Conservation (phyloP, 176 grass and related monocot species). For the Triticum dicoccoides region DNA sequence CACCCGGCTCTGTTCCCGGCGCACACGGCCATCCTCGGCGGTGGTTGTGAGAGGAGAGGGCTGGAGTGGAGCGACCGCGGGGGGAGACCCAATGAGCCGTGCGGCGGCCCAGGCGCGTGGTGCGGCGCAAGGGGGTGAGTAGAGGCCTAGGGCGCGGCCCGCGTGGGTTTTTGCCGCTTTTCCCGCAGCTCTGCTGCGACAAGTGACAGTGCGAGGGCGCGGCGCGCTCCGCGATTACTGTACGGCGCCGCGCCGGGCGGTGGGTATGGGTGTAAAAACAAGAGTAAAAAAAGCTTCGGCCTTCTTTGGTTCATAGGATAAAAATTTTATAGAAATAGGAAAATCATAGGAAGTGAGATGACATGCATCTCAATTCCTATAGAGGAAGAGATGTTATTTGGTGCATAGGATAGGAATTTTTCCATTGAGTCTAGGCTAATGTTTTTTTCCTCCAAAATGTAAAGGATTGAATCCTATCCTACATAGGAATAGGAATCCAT, state of each 20-base stretch:
- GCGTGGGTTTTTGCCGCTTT: background rate
- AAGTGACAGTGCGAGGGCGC: background rate
- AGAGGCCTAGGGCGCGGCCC: background rate
- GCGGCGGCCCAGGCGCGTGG: background rate
- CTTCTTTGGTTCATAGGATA: too few species aligned
- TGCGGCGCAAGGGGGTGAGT: background rate
- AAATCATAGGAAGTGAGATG: too few species aligned
- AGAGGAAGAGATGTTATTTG: too few species aligned
- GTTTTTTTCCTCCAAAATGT: too few species aligned
- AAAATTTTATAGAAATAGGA: too few species aligned
- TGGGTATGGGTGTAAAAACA: background rate
- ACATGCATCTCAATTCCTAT: too few species aligned
- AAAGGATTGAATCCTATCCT: too few species aligned
- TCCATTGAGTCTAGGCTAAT: too few species aligned
- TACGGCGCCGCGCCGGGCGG: background rate
- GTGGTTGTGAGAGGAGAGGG: background rate
- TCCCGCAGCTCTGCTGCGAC: background rate
- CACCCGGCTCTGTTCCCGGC: slow-evolving; percentile 4
- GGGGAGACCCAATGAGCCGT: background rate
- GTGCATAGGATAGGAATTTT: too few species aligned
- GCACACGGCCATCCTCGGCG: background rate
- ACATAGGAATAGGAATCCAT: too few species aligned
- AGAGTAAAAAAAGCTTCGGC: background rate
- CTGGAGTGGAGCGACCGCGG: background rate
- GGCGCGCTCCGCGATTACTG: background rate